Base-by-base conservation (phyloP, 257 asterid genomes). In the Capsicum pubescens region DNA sequence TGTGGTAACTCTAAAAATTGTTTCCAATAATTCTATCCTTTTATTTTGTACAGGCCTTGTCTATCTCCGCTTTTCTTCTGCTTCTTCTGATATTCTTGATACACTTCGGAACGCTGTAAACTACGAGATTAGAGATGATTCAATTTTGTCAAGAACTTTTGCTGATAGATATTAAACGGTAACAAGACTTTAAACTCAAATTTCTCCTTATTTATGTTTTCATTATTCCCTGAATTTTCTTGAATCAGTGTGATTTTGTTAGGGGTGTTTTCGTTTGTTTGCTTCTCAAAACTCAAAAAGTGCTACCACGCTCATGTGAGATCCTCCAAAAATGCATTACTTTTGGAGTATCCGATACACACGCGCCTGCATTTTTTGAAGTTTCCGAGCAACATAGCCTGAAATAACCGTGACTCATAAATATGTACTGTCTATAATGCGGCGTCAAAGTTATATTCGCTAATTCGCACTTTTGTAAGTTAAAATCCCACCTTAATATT, bases 71-170 rank as follows among this genome's bases (percentile, higher is more conserved):
- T 54, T 13, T 82, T 67, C 58, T 82, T 82, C 84, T 68, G 54
- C 61, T 68, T 16, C 1, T 82, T 42, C 46, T 82, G 39, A 19
- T 54, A 32, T 68, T 32, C 84, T 68, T 54, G 48, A 42, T 83
- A 44, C 86, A 72, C 14, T 9, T 26, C 17, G 59, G 82, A 61
- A 42, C 39, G 76, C 19, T 15, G 74, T 57, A 77, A 3, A 58
- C 42, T 14, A 54, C 26, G 61, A 77, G 64, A 77, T 77, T 77
- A 77, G 81, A 77, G 50, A 74, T 50, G 46, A 74, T 77, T 77
- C 81, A 77, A 13, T 7, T 77, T 26, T 76, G 3, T 54, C 64
- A 52, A 56, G 50, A 77, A 77, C 81, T 77, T 52, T 2, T 17
- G 16, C 63, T 54, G 81, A 77, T 77, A 77, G 64, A 54, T 77